Percentiles rank a stretch among this genome's conserved stretches.
Conservation (phyloP, 306 rosid species). For the Castanopsis chinensis region DNA sequence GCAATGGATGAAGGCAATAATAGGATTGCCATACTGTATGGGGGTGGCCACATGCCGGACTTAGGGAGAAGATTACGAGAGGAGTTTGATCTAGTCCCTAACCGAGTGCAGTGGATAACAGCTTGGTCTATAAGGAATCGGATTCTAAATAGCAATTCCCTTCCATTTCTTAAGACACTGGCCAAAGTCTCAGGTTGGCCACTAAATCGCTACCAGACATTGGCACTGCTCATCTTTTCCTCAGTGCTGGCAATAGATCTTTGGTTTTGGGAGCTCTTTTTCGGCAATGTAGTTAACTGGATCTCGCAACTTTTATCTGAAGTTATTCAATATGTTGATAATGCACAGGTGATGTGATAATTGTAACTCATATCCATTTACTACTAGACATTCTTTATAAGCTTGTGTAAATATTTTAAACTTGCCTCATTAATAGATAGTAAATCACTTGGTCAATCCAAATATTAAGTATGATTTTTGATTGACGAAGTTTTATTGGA, state of each 20-base stretch:
- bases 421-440: neutral
- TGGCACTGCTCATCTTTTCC: slow-evolving; percentile 91
- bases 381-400: slow-evolving; percentile 16
- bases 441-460: neutral
- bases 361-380: slow-evolving; percentile 4
- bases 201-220: slow-evolving; percentile 87
- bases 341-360: slow-evolving; percentile 47
- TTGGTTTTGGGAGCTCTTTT: slow-evolving; percentile 95
- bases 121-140: slow-evolving; percentile 83
- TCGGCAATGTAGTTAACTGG: slow-evolving; percentile 68
- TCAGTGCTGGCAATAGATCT: slow-evolving; percentile 84
- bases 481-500: too few species aligned
- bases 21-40: slow-evolving; percentile 88
- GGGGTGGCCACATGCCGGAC: slow-evolving; percentile 99
- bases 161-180: slow-evolving; percentile 80
- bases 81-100: slow-evolving; percentile 74
- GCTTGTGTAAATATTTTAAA: slow-evolving; percentile 33
- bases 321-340: slow-evolving; percentile 40
- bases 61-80: slow-evolving; percentile 81
- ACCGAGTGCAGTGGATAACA: slow-evolving; percentile 69
- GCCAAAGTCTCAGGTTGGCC: slow-evolving; percentile 93
- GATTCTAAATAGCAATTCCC: slow-evolving; percentile 48
- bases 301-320: slow-evolving; percentile 50
- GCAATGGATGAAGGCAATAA: slow-evolving; percentile 71
- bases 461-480: neutral